A percentile compares a stretch with the other conserved stretches of the same genome.
Conservation (phyloP, 108 stramenopile genomes). For the Skeletonema tropicum region DNA sequence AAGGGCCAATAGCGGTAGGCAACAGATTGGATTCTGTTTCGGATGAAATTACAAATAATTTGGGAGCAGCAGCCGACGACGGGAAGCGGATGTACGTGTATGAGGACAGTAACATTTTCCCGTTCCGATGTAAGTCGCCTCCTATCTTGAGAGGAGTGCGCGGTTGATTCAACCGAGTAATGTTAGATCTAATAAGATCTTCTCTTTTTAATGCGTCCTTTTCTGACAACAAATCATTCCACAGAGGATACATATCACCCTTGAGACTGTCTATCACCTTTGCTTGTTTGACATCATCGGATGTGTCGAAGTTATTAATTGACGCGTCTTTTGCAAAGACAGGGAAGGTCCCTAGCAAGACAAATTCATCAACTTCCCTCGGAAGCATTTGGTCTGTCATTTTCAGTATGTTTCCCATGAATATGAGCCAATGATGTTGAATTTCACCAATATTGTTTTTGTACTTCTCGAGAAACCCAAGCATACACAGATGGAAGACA, state of each 20-base stretch:
- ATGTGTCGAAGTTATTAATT: neutral
- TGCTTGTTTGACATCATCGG: neutral
- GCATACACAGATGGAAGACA: constrained; percentile 91
- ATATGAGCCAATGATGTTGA: constrained; percentile 79
- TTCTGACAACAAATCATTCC: constrained; percentile 59
- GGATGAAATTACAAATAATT: constrained; percentile 16
- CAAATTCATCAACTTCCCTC: constrained; percentile 59
- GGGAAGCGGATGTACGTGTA: constrained; percentile 40
- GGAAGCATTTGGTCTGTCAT: constrained; percentile 74
- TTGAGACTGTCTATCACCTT: constrained; percentile 9
- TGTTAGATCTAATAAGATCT: constrained; percentile 27
- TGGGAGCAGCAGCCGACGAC: constrained; percentile 34
- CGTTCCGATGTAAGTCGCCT: constrained; percentile 51
- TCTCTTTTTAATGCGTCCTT: constrained; percentile 31
- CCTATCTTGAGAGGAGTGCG: neutral
- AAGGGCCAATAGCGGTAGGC: constrained; percentile 74
- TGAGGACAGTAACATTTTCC: constrained; percentile 54
- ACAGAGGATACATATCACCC: constrained; percentile 59
- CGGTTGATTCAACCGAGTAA: constrained; percentile 22
- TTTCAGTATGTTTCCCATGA: constrained; percentile 59
- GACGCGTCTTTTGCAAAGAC: constrained; percentile 49
- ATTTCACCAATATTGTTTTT: constrained; percentile 82
- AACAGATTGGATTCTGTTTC: constrained; percentile 40
- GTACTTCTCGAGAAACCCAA: constrained; percentile 85
- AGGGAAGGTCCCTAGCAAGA: constrained; percentile 49